These are phyloP conservation scores for Mycosphaerella sp. DNA, from an alignment of 2,329 filamentous ascomycete genomes.

Conservation along the genomic window DNA sequence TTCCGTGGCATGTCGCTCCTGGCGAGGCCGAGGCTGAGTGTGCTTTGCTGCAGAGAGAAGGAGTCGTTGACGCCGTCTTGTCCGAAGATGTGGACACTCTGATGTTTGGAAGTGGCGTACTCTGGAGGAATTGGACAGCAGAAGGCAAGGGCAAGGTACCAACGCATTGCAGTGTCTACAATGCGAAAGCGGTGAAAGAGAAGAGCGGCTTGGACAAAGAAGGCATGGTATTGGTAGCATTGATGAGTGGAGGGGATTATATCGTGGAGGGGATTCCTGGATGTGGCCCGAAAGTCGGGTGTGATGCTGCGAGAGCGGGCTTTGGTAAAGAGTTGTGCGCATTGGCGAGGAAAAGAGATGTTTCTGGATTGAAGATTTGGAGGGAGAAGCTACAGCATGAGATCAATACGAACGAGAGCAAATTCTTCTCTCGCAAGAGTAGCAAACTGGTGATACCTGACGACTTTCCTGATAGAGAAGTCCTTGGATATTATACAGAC, in stretches of 20 bases:
- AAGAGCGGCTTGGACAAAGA: constrained; percentile 63
- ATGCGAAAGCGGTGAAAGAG: constrained; percentile 53
- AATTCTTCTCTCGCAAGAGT: constrained; percentile 71
- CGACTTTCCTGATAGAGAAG: constrained; percentile 69
- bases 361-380: constrained; percentile 60
- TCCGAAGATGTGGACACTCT: constrained; percentile 85
- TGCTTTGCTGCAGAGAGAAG: constrained; percentile 71
- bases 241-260: constrained; percentile 96
- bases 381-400: constrained; percentile 65
- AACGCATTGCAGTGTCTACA: constrained; percentile 81
- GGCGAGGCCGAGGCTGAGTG: constrained; percentile 97
- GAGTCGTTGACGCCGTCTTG: constrained; percentile 84
- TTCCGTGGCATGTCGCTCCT: constrained; percentile 75
- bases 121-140: constrained; percentile 62
- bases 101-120: constrained; percentile 22
- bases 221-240: constrained; percentile 86
- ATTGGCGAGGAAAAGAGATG: constrained; percentile 52
- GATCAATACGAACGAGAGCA: constrained; percentile 74
- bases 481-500: constrained; percentile 80
- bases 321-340: constrained; percentile 72
- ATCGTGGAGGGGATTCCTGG: constrained; percentile 78
- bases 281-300: constrained; percentile 81
- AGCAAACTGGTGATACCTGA: constrained; percentile 68
- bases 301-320: constrained; percentile 80
- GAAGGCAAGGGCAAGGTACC: constrained; percentile 62